Evolutionary conservation across 2,329 filamentous ascomycete genomes (phyloP), one percentile per base, ranked within the genome.

Genomic region (Diplodia corticola): DNA sequence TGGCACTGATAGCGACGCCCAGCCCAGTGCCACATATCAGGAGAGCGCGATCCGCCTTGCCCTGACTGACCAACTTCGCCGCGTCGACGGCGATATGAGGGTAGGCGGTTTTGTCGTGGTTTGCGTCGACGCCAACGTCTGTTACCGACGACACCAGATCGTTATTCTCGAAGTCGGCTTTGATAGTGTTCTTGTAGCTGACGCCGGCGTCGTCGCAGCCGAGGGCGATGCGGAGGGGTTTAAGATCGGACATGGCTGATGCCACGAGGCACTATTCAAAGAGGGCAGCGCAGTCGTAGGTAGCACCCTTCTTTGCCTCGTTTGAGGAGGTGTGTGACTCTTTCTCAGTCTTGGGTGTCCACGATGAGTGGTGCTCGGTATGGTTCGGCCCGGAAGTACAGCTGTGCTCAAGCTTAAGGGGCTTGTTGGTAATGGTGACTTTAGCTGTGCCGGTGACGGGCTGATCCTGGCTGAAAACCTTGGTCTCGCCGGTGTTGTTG

Each of bases 11-110:
- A 72, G 92, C 92, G 7, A 96, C 92, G 22, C 92, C 92, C 7
- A 96, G 85, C 0, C 92, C 92, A 0, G 92, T 96, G 2, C 92
- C 92, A 80, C 92, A 96, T 80, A 96, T 91, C 49, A 93, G 81
- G 44, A 96, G 83, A 0, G 91, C 92, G 63, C 92, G 89, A 79
- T 96, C 92, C 63, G 86, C 89, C 72, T 87, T 83, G 50, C 88
- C 89, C 5, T 81, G 77, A 4, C 84, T 82, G 12, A 91, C 85
- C 44, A 90, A 81, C 68, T 85, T 82, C 49, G 90, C 90, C 5
- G 91, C 91, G 46, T 86, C 86, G 48, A 91, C 90, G 67, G 91
- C 91, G 48, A 91, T 85, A 77, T 91, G 89, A 0, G 92, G 91
- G 77, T 96, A 96, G 2, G 91, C 89, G 1, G 90, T 94, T 77